Evolutionary conservation across 768 basidiomycete genomes (phyloP), one percentile per base, ranked within the genome.

Genomic region (Macrolepiota fuliginosa): DNA sequence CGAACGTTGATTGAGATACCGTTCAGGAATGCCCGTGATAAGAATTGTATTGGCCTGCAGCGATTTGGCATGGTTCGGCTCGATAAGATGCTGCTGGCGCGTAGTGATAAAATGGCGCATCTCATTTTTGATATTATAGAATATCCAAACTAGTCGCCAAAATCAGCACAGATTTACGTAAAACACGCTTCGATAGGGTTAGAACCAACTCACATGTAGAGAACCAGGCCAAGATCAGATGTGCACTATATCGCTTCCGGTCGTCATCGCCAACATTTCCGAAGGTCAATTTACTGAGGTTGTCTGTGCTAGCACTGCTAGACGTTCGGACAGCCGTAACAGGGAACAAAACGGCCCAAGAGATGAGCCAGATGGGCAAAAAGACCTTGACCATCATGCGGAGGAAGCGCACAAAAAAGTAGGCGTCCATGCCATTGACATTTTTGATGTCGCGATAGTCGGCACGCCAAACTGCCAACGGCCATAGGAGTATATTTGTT

Each of bases 11-110:
- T 87, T 87, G 56, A 98, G 83, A 68, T 88, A 94, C 52, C 84
- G 83, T 35, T 79, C 76, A 5, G 95, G 94, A 4, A 98, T 89
- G 46, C 95, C 95, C 3, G 94, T 95, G 63, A 98, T 81, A 47
- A 98, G 86, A 22, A 98, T 81, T 3, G 96, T 96, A 65, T 87
- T 91, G 6, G 96, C 94, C 73, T 95, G 94, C 0, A 94, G 85
- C 7, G 90, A 85, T 45, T 82, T 81, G 0, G 92, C 83, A 67
- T 97, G 92, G 6, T 73, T 77, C 2, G 85, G 84, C 64, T 86
- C 83, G 66, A 95, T 84, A 37, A 98, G 86, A 75, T 91, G 86
- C 49, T 85, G 79, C 69, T 98, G 96, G 32, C 96, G 90, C 15
- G 87, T 81, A 45, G 79, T 79, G 59, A 97, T 75, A 71, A 93